Base-by-base conservation (phyloP, 139 green algal species). In the Coelastrella sp. region DNA sequence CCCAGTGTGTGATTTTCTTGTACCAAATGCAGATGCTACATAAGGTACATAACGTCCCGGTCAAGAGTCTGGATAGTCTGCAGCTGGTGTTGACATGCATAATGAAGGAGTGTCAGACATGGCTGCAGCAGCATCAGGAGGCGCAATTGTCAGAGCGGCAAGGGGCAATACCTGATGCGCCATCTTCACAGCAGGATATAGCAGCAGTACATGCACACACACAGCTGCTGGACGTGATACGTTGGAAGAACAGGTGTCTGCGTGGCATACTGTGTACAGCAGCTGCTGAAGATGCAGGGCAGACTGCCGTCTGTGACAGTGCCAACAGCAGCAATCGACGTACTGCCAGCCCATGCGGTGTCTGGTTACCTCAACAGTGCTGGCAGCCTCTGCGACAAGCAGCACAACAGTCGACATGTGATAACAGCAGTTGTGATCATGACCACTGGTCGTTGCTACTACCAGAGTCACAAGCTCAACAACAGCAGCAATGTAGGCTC, bases 91-190 rank as follows among this genome's bases (percentile, higher is more conserved):
- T 34, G 21, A 21, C 25, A 27, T 34, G 25, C 21, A 41, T 41
- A 13, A 37, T 82, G 53, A 34, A 69, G 32, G 34, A 82, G 8
- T 82, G 75, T n/a, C 53, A 59, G 53, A 34, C n/a, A 13, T 71
- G 75, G 75, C 53, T 82, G 35, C 34, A 82, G 53, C 51, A 82
- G 75, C 75, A 59, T 34, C 35, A 69, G 75, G 23, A 27, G 23
- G n/a, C 5, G 35, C 32, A 50, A 35, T 4, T 32, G 30, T 4
- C 30, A 21, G 4, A 25, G 23, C 66, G 30, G 66, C 66, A 74
- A 27, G 35, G 27, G 11, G 6, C 17, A 19, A 5, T 9, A 21
- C 53, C 21, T 32, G 53, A 34, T 27, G 11, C 21, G 17, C 2
- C 53, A 7, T 2, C 5, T n/a, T n/a, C n/a, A n/a, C n/a, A n/a